Evolutionary conservation across 2,329 filamentous ascomycete species (phyloP).

Genomic region (Fusarium sp.): DNA sequence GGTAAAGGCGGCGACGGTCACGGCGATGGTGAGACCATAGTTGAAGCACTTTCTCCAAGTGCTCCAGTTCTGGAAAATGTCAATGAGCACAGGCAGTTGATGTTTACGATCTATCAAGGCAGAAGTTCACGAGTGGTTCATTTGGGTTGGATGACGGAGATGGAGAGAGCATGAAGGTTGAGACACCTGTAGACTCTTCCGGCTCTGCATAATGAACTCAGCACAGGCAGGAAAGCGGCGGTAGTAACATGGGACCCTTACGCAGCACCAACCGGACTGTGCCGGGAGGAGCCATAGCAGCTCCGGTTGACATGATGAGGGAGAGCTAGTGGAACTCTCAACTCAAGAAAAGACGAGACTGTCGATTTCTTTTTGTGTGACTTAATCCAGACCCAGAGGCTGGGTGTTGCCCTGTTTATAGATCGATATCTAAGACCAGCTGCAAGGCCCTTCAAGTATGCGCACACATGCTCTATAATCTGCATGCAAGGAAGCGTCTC

Average conservation of each 20-base stretch:
- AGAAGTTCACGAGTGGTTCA: conserved; percentile 46
- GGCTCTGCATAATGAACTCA: not conserved
- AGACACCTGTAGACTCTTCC: conserved; percentile 32
- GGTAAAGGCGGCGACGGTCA: conserved; percentile 47
- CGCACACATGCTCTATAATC: not conserved
- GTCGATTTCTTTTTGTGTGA: not conserved
- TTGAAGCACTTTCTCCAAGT: conserved; percentile 48
- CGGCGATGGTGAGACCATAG: conserved; percentile 43
- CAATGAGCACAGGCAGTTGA: not conserved
- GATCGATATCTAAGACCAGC: not conserved
- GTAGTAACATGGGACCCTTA: not conserved
- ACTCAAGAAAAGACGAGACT: not conserved
- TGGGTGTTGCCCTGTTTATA: not conserved
- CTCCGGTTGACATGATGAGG: conserved; percentile 23
- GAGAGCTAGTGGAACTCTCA: not conserved
- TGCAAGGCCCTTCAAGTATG: not conserved
- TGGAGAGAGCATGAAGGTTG: conserved; percentile 34
- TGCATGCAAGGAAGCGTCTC: not conserved
- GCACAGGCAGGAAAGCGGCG: not conserved
- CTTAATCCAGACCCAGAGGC: not conserved
- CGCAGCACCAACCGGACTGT: conserved; percentile 33
- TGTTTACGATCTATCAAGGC: rapidly evolving
- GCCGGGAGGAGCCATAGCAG: conserved; percentile 22
- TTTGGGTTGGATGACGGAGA: conserved; percentile 47
- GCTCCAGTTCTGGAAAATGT: conserved; percentile 45